A percentile compares a stretch with the other conserved stretches of the same genome.
Evolutionary conservation across 2,329 filamentous ascomycete genomes (phyloP).

Genomic region (Biscogniauxia marginata): DNA sequence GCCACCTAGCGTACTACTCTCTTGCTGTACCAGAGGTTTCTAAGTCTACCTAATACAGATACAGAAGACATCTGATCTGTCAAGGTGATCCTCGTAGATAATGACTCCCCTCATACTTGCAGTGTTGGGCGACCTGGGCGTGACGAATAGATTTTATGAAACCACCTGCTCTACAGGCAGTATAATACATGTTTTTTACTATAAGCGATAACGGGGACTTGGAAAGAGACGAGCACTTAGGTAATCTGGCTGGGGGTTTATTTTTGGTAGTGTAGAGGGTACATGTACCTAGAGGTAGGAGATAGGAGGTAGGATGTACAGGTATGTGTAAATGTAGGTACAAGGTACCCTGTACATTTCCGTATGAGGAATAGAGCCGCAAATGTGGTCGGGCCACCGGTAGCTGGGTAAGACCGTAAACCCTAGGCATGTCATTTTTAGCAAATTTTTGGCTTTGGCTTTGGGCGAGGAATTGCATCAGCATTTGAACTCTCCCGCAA

Average conservation of each 20-base stretch:
- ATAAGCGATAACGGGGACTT: too few species aligned
- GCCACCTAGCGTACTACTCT: neutral
- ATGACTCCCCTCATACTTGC: neutral
- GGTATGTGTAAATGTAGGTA: too few species aligned
- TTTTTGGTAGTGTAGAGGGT: too few species aligned
- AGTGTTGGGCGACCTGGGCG: neutral
- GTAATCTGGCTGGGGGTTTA: too few species aligned
- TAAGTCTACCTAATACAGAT: neutral
- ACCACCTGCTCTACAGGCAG: too few species aligned
- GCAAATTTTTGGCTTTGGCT: neutral
- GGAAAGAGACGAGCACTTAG: too few species aligned
- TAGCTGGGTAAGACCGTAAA: neutral
- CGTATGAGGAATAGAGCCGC: neutral
- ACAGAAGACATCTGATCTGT: neutral
- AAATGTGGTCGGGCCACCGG: neutral
- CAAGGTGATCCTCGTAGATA: neutral
- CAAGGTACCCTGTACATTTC: too few species aligned
- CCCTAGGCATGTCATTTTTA: neutral
- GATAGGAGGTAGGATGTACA: neutral
- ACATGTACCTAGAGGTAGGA: neutral
- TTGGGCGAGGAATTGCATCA: neutral
- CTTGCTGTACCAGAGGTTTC: neutral
- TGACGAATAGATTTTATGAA: neutral
- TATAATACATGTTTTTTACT: too few species aligned
- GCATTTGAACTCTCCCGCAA: neutral